phyloP scores from a whole-genome alignment of 1,284 basidiomycete species.

The Apiotrichum sp. region DNA sequence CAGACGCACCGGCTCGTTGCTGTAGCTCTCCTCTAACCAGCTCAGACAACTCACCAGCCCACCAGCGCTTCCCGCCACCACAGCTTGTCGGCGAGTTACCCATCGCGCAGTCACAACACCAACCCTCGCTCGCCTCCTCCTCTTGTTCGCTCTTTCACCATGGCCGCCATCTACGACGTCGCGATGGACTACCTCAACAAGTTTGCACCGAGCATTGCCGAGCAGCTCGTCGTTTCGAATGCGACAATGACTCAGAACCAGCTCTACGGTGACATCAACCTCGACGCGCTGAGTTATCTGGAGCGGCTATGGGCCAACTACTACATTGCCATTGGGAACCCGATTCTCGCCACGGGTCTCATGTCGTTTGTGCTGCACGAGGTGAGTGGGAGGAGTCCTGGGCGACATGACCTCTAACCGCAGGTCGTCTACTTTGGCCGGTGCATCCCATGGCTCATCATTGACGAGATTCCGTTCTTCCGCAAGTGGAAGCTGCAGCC shows the following conservation, averaged over 20 bases:
- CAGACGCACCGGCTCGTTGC: too few species aligned
- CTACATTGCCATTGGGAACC: constrained; percentile 82
- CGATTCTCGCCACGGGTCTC: constrained; percentile 85
- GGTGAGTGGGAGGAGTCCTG: too few species aligned
- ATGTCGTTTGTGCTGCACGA: constrained; percentile 92
- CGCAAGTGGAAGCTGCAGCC: constrained; percentile 89
- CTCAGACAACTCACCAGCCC: too few species aligned
- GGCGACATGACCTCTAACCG: not conserved
- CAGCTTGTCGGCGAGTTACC: not conserved
- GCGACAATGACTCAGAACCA: constrained; percentile 34
- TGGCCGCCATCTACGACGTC: constrained; percentile 21
- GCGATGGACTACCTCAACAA: constrained; percentile 33
- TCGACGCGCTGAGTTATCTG: constrained; percentile 61
- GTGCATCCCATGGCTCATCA: constrained; percentile 89
- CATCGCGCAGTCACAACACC: too few species aligned
- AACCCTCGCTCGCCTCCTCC: not conserved
- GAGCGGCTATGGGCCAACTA: constrained; percentile 71
- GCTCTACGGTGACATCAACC: constrained; percentile 51
- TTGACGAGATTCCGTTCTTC: constrained; percentile 90
- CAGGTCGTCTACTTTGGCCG: constrained; percentile 95
- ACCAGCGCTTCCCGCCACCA: too few species aligned
- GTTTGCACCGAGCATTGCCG: constrained; percentile 31
- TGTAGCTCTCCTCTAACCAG: too few species aligned
- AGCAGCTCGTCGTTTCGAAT: constrained; percentile 33
- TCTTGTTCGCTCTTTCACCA: constrained; percentile 13